Conservation (phyloP, 2,329 filamentous ascomycete genomes). For the Fusarium nisikadoi region DNA sequence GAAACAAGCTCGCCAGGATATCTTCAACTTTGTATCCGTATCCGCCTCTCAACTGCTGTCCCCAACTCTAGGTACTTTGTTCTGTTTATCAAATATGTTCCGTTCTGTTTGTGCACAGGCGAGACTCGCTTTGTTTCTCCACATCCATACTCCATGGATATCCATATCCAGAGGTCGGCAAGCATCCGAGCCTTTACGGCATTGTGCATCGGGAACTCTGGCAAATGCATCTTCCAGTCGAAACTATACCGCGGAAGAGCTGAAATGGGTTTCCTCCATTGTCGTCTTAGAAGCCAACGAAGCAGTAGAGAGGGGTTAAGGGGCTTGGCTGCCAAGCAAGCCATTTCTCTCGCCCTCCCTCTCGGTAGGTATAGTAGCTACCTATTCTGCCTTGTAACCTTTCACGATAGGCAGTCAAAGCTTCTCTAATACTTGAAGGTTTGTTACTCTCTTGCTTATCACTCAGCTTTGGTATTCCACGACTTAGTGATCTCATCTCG, state of each 20-base stretch:
- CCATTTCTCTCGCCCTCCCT: background rate
- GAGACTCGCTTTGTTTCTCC: constrained; percentile 9
- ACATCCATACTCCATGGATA: constrained; percentile 2
- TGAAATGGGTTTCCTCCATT: background rate
- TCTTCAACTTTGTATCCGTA: background rate
- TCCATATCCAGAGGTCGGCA: constrained; percentile 18
- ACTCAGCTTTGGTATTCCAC: background rate
- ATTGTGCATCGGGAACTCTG: constrained; percentile 4
- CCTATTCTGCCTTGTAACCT: background rate
- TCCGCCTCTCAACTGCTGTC: background rate
- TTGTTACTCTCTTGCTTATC: background rate
- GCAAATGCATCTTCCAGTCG: background rate
- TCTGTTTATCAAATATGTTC: background rate
- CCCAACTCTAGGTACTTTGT: background rate
- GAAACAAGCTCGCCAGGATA: background rate
- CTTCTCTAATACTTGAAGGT: background rate
- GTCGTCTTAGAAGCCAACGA: background rate
- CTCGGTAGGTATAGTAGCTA: too few species aligned
- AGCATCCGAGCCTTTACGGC: constrained; percentile 18
- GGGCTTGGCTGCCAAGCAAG: constrained; percentile 4
- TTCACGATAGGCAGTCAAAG: background rate
- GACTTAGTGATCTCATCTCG: background rate
- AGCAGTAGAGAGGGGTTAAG: background rate
- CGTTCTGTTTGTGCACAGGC: constrained; percentile 10
- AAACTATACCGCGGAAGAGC: background rate